Percentiles rank a stretch among this genome's conserved stretches.
These are phyloP conservation scores for Blastobotrys persicus DNA, from an alignment of 1,139 yeast species.

Conservation along the genomic window DNA sequence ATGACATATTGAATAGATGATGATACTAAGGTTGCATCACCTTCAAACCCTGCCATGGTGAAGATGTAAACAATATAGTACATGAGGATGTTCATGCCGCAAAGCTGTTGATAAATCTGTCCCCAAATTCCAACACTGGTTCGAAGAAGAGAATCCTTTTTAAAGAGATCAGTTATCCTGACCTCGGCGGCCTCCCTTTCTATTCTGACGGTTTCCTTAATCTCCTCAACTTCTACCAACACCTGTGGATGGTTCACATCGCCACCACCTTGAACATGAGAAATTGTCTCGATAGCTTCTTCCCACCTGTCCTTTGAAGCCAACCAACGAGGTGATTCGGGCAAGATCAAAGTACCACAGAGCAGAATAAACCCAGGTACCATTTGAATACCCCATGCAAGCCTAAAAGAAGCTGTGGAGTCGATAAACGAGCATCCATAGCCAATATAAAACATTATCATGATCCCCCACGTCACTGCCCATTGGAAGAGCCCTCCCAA, in stretches of 20 bases:
- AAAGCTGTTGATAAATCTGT: constrained; percentile 70
- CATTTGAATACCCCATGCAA: constrained; percentile 68
- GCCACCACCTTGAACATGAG: constrained; percentile 53
- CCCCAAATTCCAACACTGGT: constrained; percentile 55
- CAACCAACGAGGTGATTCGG: constrained; percentile 76
- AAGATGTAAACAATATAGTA: constrained; percentile 41
- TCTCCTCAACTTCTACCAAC: constrained; percentile 55
- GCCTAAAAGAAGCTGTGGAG: constrained; percentile 56
- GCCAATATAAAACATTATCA: constrained; percentile 56
- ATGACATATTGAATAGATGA: constrained; percentile 58
- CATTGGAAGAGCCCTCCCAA: constrained; percentile 68
- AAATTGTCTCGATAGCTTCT: constrained; percentile 53
- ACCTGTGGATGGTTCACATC: constrained; percentile 52
- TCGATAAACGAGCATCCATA: constrained; percentile 55
- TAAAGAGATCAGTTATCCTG: constrained; percentile 48
- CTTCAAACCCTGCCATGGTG: constrained; percentile 39
- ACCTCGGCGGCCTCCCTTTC: constrained; percentile 29
- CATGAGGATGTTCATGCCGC: constrained; percentile 69
- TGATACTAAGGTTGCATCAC: constrained; percentile 42
- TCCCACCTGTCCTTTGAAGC: constrained; percentile 65
- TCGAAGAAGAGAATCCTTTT: constrained; percentile 48
- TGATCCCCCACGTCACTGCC: constrained; percentile 65
- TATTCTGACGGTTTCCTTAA: constrained; percentile 46
- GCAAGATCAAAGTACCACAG: constrained; percentile 50
- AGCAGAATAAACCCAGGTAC: constrained; percentile 57